phyloP scores from a whole-genome alignment of 129 eudicot species.

The Centrapalus pauciflorus region DNA sequence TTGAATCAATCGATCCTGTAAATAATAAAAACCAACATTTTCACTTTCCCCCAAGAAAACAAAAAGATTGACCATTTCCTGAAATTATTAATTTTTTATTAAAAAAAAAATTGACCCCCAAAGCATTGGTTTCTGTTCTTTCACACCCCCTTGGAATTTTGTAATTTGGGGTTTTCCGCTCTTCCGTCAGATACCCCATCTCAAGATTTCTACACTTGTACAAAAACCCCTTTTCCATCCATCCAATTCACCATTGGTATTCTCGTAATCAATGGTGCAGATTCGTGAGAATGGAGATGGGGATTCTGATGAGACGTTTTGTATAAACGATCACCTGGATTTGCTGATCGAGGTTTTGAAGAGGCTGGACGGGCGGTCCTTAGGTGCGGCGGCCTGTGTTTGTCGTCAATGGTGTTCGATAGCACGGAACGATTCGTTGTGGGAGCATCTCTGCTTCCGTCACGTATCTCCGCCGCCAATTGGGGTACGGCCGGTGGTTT shows the following conservation, averaged over 20 bases:
- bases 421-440: conserved; percentile 57
- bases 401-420: conserved; percentile 72
- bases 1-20: too few relatives aligned
- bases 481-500: conserved; percentile 60
- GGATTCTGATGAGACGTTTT: conserved; percentile 16
- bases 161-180: conserved; percentile 42
- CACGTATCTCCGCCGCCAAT: conserved; percentile 59
- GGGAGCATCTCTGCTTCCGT: conserved; percentile 92
- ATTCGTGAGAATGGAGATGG: not conserved
- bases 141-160: conserved; percentile 52
- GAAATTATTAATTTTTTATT: not conserved
- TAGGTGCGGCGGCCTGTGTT: conserved; percentile 66
- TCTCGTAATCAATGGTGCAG: conserved; percentile 29
- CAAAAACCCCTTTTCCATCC: conserved; percentile 7
- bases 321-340: conserved; percentile 72
- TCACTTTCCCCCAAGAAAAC: conserved; percentile 27
- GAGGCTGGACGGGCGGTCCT: conserved; percentile 65
- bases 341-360: conserved; percentile 57
- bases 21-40: conserved; percentile 20
- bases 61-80: conserved; percentile 29
- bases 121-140: conserved; percentile 34
- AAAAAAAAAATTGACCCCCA: conserved; percentile 12
- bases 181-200: conserved; percentile 39
- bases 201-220: conserved; percentile 1
- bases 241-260: conserved; percentile 4